These are phyloP conservation scores for Acrodontium crateriforme DNA, from an alignment of 2,329 filamentous ascomycete genomes.

Conservation along the genomic window DNA sequence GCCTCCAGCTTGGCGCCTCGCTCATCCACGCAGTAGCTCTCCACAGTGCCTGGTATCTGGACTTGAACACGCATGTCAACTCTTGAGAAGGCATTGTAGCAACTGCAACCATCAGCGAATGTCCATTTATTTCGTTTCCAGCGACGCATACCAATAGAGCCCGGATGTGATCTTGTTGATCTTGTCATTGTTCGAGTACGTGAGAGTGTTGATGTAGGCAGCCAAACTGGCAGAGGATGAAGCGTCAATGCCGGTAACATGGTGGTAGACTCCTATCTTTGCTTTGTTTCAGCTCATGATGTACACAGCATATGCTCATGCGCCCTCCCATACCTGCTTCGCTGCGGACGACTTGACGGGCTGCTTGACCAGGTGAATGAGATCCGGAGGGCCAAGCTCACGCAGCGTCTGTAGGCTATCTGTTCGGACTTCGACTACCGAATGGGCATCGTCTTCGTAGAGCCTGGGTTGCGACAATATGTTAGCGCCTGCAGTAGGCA, in stretches of 20 bases:
- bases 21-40: slow-evolving; percentile 96
- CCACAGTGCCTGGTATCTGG: slow-evolving; percentile 88
- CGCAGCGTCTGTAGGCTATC: slow-evolving; percentile 74
- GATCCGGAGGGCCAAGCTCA: slow-evolving; percentile 87
- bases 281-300: slow-evolving; percentile 6
- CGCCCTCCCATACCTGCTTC: slow-evolving; percentile 37
- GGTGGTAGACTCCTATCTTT: slow-evolving; percentile 86
- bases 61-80: slow-evolving; percentile 98
- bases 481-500: background rate
- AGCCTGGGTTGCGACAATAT: slow-evolving; percentile 39
- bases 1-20: slow-evolving; percentile 87
- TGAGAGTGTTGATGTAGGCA: slow-evolving; percentile 96
- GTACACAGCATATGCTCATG: background rate
- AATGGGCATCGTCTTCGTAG: slow-evolving; percentile 82
- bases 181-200: slow-evolving; percentile 74
- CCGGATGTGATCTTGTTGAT: slow-evolving; percentile 84
- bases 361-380: slow-evolving; percentile 85
- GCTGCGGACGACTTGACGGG: slow-evolving; percentile 39
- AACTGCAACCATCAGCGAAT: slow-evolving; percentile 37
- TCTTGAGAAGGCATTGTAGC: slow-evolving; percentile 98
- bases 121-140: slow-evolving; percentile 1
- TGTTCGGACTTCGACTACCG: slow-evolving; percentile 82
- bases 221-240: slow-evolving; percentile 94
- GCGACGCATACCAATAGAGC: slow-evolving; percentile 62
- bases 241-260: slow-evolving; percentile 93